A percentile compares a stretch with the other conserved stretches of the same genome.
Conservation (phyloP, 345 rosid species). For the Populus pruinosa region DNA sequence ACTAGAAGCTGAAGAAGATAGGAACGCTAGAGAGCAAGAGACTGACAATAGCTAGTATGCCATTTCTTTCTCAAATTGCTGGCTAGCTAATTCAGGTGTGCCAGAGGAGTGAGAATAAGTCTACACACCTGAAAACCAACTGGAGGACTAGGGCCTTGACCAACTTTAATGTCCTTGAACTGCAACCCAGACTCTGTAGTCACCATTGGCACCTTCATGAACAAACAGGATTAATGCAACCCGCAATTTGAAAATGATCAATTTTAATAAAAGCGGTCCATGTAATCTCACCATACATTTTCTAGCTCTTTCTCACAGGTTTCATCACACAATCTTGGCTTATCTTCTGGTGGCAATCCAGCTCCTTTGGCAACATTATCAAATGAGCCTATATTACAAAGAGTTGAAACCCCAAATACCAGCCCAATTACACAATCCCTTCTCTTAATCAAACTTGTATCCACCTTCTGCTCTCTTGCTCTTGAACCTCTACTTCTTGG, state of each 20-base stretch:
- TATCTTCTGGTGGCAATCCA: slow-evolving; percentile 84
- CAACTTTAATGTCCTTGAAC: slow-evolving; percentile 87
- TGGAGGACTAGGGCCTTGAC: slow-evolving; percentile 79
- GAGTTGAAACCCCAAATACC: slow-evolving; percentile 47
- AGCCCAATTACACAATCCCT: slow-evolving; percentile 53
- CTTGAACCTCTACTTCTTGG: slow-evolving; percentile 29
- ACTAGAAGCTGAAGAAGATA: background rate
- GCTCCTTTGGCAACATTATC: slow-evolving; percentile 49
- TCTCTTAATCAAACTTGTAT: slow-evolving; percentile 31
- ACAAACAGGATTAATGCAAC: background rate
- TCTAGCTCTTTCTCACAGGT: slow-evolving; percentile 88
- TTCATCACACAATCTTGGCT: slow-evolving; percentile 72
- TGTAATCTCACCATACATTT: slow-evolving; percentile 95
- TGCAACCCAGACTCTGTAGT: slow-evolving; percentile 89
- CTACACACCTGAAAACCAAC: slow-evolving; percentile 77
- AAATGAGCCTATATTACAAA: slow-evolving; percentile 27
- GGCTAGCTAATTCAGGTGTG: too few species aligned
- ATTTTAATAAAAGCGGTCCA: slow-evolving; percentile 17
- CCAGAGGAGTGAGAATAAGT: background rate
- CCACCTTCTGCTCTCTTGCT: slow-evolving; percentile 20
- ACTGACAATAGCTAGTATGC: too few species aligned
- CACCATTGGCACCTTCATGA: slow-evolving; percentile 73
- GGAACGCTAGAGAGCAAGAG: too few species aligned
- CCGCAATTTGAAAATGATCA: background rate
- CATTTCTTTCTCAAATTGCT: too few species aligned